phyloP scores from a whole-genome alignment of 2,329 filamentous ascomycete genomes.

The Magnaporthiopsis poae region DNA sequence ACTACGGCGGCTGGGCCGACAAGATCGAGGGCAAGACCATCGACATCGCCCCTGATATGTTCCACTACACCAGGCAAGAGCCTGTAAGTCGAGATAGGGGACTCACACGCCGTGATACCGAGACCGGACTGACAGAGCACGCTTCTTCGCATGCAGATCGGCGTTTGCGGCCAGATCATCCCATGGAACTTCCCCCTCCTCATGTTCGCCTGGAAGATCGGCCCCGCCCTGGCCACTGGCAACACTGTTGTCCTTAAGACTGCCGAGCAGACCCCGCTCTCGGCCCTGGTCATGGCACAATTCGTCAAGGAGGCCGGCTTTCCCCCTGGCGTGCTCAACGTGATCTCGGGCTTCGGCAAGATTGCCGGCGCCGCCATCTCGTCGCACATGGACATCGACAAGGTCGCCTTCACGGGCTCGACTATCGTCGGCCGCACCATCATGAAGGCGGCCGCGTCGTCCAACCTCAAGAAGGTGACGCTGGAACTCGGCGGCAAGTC shows the following conservation, averaged over 20 bases:
- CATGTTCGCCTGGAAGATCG: slow-evolving; percentile 78
- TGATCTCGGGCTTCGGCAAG: slow-evolving; percentile 69
- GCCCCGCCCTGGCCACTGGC: slow-evolving; percentile 60
- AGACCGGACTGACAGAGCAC: not conserved
- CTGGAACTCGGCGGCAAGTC: slow-evolving; percentile 73
- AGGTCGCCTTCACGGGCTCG: slow-evolving; percentile 74
- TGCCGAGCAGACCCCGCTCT: slow-evolving; percentile 67
- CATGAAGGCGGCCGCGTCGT: slow-evolving; percentile 69
- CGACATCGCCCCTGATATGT: slow-evolving; percentile 66
- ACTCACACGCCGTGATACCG: not conserved
- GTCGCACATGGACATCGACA: slow-evolving; percentile 70
- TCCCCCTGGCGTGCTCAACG: slow-evolving; percentile 67
- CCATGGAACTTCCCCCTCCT: slow-evolving; percentile 81
- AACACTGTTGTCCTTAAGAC: slow-evolving; percentile 67
- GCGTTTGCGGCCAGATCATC: slow-evolving; percentile 79
- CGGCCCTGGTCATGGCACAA: slow-evolving; percentile 53
- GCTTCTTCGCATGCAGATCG: slow-evolving; percentile 34
- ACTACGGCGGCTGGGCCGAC: slow-evolving; percentile 85
- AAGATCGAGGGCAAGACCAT: slow-evolving; percentile 84
- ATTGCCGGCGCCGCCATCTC: slow-evolving; percentile 67
- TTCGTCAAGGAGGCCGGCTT: slow-evolving; percentile 68
- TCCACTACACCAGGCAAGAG: slow-evolving; percentile 75
- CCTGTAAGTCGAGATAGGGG: slow-evolving; percentile 37
- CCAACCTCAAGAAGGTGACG: slow-evolving; percentile 75
- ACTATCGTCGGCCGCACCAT: slow-evolving; percentile 63